Evolutionary conservation across 2,329 filamentous ascomycete genomes (phyloP).

Genomic region (Ophiostoma angusticollis): DNA sequence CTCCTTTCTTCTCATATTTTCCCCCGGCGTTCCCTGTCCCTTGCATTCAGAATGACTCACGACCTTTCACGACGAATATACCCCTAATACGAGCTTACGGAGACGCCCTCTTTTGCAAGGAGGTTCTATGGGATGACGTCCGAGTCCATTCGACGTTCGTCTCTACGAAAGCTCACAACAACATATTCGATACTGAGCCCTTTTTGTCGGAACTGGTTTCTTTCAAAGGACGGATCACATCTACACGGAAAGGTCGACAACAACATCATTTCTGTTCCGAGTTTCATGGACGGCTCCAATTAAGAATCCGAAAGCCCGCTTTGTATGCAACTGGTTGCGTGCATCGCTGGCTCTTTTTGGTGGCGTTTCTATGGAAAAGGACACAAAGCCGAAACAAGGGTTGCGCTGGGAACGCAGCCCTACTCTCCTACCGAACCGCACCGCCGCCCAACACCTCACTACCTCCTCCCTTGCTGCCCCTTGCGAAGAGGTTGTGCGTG

Average conservation of each 20-base stretch:
- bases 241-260: not conserved
- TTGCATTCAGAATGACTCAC: slow-evolving; percentile 10
- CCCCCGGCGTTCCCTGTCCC: slow-evolving; percentile 7
- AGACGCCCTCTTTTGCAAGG: slow-evolving; percentile 10
- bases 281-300: not conserved
- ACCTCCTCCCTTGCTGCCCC: no score
- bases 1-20: slow-evolving; percentile 15
- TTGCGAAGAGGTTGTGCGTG: not conserved
- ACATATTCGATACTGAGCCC: slow-evolving; percentile 5
- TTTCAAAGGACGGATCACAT: not conserved
- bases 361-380: no score
- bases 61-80: slow-evolving; percentile 12
- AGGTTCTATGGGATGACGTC: not conserved
- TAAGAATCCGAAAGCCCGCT: not conserved
- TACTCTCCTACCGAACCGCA: no score
- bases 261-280: not conserved
- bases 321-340: slow-evolving; percentile 2
- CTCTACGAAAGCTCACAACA: slow-evolving; percentile 1
- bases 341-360: no score
- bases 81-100: slow-evolving; percentile 7
- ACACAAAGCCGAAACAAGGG: no score
- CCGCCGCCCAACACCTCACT: no score
- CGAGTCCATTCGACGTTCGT: not conserved
- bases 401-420: no score
- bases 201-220: slow-evolving; percentile 2